Base-by-base conservation (phyloP, 495 filamentous ascomycete species). In the Recurvomyces mirabilis region DNA sequence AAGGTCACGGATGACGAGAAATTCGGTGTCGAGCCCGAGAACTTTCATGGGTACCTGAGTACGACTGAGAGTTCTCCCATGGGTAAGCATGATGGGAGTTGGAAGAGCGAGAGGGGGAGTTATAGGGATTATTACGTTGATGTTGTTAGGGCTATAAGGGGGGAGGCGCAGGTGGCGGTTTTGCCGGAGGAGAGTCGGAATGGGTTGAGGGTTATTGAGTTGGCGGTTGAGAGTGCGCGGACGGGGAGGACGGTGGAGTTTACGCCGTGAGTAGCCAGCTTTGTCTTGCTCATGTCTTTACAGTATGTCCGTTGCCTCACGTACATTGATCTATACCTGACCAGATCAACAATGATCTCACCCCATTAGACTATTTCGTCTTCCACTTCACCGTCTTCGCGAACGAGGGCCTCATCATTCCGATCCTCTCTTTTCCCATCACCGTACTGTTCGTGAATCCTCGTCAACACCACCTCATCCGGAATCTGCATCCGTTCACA, bases 21-120 rank as follows among this genome's bases (percentile, higher is more conserved):
- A 5, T 93, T 83, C 53, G 86, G 81, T 1, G 55, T 69, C n/a
- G 86, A 91, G 60, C 67, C 72, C 3, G 64, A 66, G 38, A 68
- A 71, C 41, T 47, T 41, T 24, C 26, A 41, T 17, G 45, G 45
- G 18, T 47, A 47, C 26, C 14, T 28, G 35, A 12, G 6, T 20
- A 41, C 17, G 13, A 11, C 19, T 1, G 26, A 22, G 4, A 28
- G 24, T 17, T 38, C 23, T 32, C 14, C 32, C 21, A 5, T n/a
- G 3, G 43, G 23, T 6, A 15, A 28, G 32, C 31, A 7, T 13
- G n/a, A 38, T 7, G 25, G 37, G 14, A 13, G 23, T 14, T 1
- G 21, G 9, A 1, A 42, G 14, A 47, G 45, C 20, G 15, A 47
- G 18, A 3, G 20, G 36, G 45, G 45, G 12, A 19, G 5, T 3